Percentiles rank a stretch among this genome's conserved stretches.
Evolutionary conservation across 768 basidiomycete species (phyloP).

Genomic region (Naganishia vishniacii): DNA sequence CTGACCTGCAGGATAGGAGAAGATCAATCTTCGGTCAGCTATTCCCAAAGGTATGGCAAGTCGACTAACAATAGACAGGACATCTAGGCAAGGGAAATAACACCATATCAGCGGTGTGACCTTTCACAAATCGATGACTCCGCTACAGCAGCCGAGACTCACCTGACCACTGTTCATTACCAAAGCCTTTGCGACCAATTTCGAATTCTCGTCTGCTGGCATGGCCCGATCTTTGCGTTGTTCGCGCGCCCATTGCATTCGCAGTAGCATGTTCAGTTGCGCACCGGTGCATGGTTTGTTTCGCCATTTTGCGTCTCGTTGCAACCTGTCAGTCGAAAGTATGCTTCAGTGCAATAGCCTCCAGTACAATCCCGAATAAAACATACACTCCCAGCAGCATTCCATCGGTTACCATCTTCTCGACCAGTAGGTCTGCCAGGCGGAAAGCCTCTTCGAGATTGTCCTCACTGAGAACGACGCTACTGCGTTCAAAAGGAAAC

Average conservation of each 20-base stretch:
- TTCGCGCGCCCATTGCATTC: not conserved
- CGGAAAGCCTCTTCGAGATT: not conserved
- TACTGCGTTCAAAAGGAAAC: not conserved
- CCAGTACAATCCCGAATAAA: no score
- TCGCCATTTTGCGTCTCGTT: not conserved
- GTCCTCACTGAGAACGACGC: not conserved
- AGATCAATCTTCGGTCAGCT: not conserved
- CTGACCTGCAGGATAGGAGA: not conserved
- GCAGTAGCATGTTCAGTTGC: conserved; percentile 8
- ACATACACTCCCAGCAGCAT: not conserved
- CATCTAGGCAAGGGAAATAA: not conserved
- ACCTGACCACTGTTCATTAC: not conserved
- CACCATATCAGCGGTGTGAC: not conserved
- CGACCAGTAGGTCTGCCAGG: not conserved
- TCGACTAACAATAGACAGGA: not conserved
- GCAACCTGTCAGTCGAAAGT: not conserved
- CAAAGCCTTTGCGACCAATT: conserved; percentile 1
- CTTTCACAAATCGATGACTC: not conserved
- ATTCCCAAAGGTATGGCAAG: no score
- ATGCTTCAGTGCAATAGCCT: no score
- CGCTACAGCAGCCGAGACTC: not conserved
- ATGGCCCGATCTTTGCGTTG: not conserved
- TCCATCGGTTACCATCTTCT: not conserved
- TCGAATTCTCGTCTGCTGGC: not conserved
- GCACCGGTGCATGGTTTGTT: not conserved